Percentiles rank a stretch among this genome's conserved stretches.
These are phyloP conservation scores for Corrigiola litoralis DNA, from an alignment of 179 eudicot species.

Conservation along the genomic window DNA sequence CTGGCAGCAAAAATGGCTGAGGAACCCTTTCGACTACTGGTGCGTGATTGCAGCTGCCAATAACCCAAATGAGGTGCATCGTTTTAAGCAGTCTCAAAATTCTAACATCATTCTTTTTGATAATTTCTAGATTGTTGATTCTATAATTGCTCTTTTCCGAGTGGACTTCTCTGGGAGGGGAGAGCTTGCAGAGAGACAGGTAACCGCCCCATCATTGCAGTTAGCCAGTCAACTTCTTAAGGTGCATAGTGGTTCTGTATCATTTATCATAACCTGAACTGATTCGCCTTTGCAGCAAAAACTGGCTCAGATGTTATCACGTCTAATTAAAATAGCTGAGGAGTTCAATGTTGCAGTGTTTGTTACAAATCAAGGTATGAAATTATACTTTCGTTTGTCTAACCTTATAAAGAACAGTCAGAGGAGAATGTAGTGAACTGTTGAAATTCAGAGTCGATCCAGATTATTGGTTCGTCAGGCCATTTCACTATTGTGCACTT, in stretches of 20 bases:
- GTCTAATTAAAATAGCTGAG: constrained; percentile 82
- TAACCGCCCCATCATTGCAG: constrained; percentile 17
- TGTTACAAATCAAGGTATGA: constrained; percentile 86
- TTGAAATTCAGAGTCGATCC: too few species aligned
- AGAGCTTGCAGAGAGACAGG: constrained; percentile 98
- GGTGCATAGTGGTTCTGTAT: too few species aligned
- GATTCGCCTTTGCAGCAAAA: constrained; percentile 66
- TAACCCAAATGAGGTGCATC: background rate
- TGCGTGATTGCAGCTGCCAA: constrained; percentile 23
- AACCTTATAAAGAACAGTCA: too few species aligned
- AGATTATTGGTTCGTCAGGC: background rate
- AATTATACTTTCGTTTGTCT: too few species aligned
- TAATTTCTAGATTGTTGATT: constrained; percentile 71
- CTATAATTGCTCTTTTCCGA: constrained; percentile 87
- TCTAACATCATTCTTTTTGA: constrained; percentile 12
- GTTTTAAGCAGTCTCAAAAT: background rate
- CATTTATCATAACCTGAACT: background rate
- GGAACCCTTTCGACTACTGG: constrained; percentile 93
- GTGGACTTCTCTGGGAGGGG: constrained; percentile 97
- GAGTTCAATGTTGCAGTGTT: constrained; percentile 92
- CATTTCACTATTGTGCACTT: background rate
- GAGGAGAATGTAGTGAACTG: too few species aligned
- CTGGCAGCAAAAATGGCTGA: constrained; percentile 98
- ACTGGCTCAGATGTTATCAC: constrained; percentile 95
- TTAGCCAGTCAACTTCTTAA: too few species aligned